Base-by-base conservation (phyloP, 2,329 filamentous ascomycete genomes). In the Exophiala viscosa region DNA sequence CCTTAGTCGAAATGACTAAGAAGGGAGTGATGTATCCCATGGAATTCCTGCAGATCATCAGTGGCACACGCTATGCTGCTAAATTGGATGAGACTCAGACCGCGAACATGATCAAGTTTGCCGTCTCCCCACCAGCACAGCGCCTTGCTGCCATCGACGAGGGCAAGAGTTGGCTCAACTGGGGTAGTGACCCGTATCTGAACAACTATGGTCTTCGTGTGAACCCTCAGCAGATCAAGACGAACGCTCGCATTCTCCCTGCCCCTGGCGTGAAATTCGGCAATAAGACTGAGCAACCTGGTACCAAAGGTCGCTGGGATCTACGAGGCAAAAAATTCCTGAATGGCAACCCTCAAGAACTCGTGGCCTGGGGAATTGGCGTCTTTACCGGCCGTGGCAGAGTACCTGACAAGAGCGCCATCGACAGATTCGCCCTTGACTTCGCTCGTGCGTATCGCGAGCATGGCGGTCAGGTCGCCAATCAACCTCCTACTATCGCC, bases 81-180 rank as follows among this genome's bases (percentile, higher is more conserved):
- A 85, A 85, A 68, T 66, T 84, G 42, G 77, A 76, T 45, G 80
- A 83, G 49, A 64, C 65, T 0, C 77, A 95, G 72, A 96, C 92
- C 0, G 74, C 85, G 0, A 72, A 79, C 4, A 99, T 99, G 93
- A 96, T 99, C 74, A 92, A 87, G 69, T 90, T 92, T 63, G 91
- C 92, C 0, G 92, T 96, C 3, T 89, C 87, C 5, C 80, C 85
- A 1, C 93, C 93, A 0, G 67, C 68, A 0, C 67, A 83, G 28
- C 87, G 93, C n/a, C 80, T 82, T 60, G 62, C 67, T 0, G 82
- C 87, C 15, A 90, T 97, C 61, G 72, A 83, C 44, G 67, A 79
- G 3, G 87, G 87, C 13, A 80, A 96, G 7, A 65, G 72, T 0
- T 79, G 86, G 59, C 76, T 92, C 0, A 73, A 83, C 8, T 93